Base-by-base conservation (phyloP, 805 yeast species). In the Saccharomycopsis schoenii region DNA sequence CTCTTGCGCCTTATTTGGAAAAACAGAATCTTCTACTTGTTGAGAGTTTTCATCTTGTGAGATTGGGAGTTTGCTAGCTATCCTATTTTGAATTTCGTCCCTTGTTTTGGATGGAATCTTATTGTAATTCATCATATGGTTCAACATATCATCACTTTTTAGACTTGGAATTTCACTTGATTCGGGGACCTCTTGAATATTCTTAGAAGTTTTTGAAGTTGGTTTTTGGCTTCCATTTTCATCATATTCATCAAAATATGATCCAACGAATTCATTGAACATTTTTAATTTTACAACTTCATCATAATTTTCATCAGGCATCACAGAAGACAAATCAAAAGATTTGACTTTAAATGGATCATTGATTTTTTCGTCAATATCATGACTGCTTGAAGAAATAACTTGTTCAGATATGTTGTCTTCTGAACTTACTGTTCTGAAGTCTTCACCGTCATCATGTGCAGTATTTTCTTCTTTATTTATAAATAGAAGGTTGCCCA, bases 231-330 rank as follows among this genome's bases (percentile, higher is more conserved):
- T 34, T 52, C 14, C 21, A 6, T 52, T 10, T 29, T n/a, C 11
- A 6, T 21, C 15, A 12, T 11, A 42, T 5, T 47, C 55, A 17
- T 57, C 42, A 36, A 42, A 57, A 17, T 57, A 47, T 12, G 36
- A 36, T n/a, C 29, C 34, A 10, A 57, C 15, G 36, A 57, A 57
- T 15, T 47, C 55, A 57, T 57, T 57, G 4, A 57, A 29, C 50
- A 57, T 42, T 8, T 57, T n/a, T 15, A 57, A 42, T 34, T 57
- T 57, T 17, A 11, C 50, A 40, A 4, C 19, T 29, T 56, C 58
- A 21, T 24, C 25, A n/a, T 24, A 42, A 11, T 19, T 34, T 14
- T 21, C 42, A 55, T 55, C 57, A 12, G 57, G 57, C 2, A 19
- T 36, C 9, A 55, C 57, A 36, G 39, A 14, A 2, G 39, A 34